Percentiles rank a stretch among this genome's conserved stretches.
Conservation (phyloP, 768 basidiomycete species). For the Paxillus involutus region DNA sequence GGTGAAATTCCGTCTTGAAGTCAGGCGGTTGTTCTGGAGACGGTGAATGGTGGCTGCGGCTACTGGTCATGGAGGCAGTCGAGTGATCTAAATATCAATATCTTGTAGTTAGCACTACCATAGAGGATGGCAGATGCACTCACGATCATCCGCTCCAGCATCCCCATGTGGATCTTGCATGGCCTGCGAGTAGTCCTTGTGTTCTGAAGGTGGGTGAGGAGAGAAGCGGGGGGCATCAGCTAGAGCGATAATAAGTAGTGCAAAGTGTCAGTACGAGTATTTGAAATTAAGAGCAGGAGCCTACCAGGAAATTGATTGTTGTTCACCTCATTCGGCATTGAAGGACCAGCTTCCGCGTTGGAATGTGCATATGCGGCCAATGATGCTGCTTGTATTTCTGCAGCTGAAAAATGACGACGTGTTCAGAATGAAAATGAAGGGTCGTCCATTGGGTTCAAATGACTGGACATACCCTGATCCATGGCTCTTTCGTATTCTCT, state of each 20-base stretch:
- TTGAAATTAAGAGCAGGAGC: not conserved
- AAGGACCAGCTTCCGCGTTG: not conserved
- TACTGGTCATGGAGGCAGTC: not conserved
- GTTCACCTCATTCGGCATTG: not conserved
- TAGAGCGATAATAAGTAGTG: not conserved
- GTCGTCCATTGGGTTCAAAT: not conserved
- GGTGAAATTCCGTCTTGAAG: conserved; percentile 29
- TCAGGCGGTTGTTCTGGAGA: not conserved
- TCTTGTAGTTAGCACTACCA: not conserved
- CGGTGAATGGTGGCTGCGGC: not conserved
- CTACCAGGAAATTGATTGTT: not conserved
- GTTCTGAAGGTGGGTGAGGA: not conserved
- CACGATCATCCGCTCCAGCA: not conserved
- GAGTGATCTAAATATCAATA: too few relatives aligned
- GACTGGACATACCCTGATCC: not conserved
- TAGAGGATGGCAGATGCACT: not conserved
- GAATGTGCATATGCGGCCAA: not conserved
- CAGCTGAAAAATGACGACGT: not conserved
- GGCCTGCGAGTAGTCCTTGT: not conserved
- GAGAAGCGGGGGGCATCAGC: not conserved
- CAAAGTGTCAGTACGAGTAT: not conserved
- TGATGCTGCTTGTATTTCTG: not conserved
- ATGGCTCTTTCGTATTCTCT: not conserved
- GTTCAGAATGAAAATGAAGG: not conserved
- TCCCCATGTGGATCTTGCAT: not conserved